Evolutionary conservation across 2,329 filamentous ascomycete species (phyloP), one percentile per base, ranked within the genome.

Genomic region (Colletotrichum shisoi): DNA sequence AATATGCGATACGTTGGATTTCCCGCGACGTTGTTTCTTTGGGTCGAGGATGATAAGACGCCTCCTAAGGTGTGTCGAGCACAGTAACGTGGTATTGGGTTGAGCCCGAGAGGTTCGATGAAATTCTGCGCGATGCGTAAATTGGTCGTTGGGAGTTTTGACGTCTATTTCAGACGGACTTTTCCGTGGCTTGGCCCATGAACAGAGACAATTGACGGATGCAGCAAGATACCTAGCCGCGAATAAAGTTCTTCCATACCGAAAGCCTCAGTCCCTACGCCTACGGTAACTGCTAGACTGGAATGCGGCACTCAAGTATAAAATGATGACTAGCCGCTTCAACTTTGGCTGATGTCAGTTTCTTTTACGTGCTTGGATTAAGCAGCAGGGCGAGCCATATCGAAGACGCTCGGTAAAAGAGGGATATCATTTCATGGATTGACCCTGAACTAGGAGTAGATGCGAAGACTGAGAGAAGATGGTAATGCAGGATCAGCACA

Each of bases 101-200:
- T 52, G 9, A 27, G 24, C 24, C 24, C 19, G 15, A 3, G 27
- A 13, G 17, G 40, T 9, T 34, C n/a, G 24, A 13, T 8, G 19
- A 2, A 12, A n/a, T 19, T 34, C 8, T 5, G 24, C 19, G 21
- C 34, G 40, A 27, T 45, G 6, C 24, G 56, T 31, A 45, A 42
- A 15, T 31, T 46, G 19, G 24, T 39, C 3, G 12, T 24, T 2
- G n/a, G 13, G 21, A 7, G 27, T 31, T 58, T 42, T 58, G 42
- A 46, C 56, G 13, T 39, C 12, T 19, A 42, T 58, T 58, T 58
- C 56, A 58, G 31, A 21, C n/a, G 9, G 31, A 12, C 15, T 8
- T 27, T 13, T 37, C 27, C 31, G 37, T 11, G 9, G 8, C n/a
- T 24, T 21, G 13, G 13, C 40, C 11, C 51, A 24, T 4, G 11